Percentiles rank a stretch among this genome's conserved stretches.
Conservation (phyloP, 192 early-diverging fungal genomes). For the Backusella australiensis region DNA sequence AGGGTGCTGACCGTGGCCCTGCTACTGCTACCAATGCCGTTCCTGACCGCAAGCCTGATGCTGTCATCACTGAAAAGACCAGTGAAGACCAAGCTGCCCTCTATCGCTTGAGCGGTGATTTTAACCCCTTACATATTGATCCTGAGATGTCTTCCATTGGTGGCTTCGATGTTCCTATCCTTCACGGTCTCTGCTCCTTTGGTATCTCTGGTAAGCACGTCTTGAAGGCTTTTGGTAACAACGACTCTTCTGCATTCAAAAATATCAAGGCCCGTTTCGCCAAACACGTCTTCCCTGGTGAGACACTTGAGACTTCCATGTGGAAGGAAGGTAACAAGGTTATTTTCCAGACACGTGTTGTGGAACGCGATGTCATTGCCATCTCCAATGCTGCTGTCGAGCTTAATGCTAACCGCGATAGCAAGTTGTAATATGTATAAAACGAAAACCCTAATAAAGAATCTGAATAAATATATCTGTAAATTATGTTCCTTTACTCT, state of each 20-base stretch:
- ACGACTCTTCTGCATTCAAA: slow-evolving; percentile 67
- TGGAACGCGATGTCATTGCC: slow-evolving; percentile 89
- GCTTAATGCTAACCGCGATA: slow-evolving; percentile 43
- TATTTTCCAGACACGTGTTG: slow-evolving; percentile 90
- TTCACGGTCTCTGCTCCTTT: slow-evolving; percentile 95
- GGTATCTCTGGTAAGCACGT: slow-evolving; percentile 92
- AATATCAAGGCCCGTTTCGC: slow-evolving; percentile 91
- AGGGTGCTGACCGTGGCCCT: slow-evolving; percentile 67
- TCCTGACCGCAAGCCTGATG: slow-evolving; percentile 86
- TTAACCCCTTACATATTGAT: slow-evolving; percentile 98
- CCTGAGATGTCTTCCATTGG: slow-evolving; percentile 91
- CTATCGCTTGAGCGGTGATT: slow-evolving; percentile 93
- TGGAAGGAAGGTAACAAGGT: slow-evolving; percentile 91
- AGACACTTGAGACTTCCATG: slow-evolving; percentile 97
- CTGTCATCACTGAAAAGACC: slow-evolving; percentile 82
- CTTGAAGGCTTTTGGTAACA: slow-evolving; percentile 70
- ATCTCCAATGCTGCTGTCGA: slow-evolving; percentile 93
- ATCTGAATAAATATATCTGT: slow-evolving; percentile 1
- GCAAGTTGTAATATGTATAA: slow-evolving; percentile 30
- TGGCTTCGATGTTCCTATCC: slow-evolving; percentile 95
- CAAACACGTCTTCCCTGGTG: slow-evolving; percentile 90
- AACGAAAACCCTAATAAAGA: background rate
- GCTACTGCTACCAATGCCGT: slow-evolving; percentile 77
- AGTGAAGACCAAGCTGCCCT: slow-evolving; percentile 89
- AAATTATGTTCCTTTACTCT: background rate